Conservation (phyloP, 805 yeast genomes). For the Pachysolen tannophilus region DNA sequence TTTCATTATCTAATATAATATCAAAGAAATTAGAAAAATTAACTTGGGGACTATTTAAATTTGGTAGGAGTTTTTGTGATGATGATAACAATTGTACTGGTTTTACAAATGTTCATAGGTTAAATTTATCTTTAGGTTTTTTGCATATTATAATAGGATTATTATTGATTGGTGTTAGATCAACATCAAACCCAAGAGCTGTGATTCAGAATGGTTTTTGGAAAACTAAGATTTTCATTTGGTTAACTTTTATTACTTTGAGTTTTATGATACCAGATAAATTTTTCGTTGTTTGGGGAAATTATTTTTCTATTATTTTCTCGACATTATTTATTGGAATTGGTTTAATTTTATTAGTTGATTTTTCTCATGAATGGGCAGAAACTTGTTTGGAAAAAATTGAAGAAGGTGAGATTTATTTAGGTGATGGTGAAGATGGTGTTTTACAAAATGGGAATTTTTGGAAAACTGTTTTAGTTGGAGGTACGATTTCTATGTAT, state of each 20-base stretch:
- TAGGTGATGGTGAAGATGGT: slow-evolving; percentile 39
- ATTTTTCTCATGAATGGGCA: slow-evolving; percentile 98
- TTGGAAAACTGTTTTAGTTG: slow-evolving; percentile 77
- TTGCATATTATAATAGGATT: slow-evolving; percentile 68
- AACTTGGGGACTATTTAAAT: slow-evolving; percentile 59
- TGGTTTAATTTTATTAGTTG: slow-evolving; percentile 85
- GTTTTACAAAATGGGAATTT: slow-evolving; percentile 32
- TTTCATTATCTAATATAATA: slow-evolving; percentile 79
- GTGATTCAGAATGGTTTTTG: slow-evolving; percentile 89
- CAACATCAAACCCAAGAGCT: slow-evolving; percentile 72
- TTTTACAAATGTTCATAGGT: slow-evolving; percentile 88
- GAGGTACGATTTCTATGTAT: slow-evolving; percentile 87
- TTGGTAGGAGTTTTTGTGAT: slow-evolving; percentile 49
- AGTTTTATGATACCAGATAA: slow-evolving; percentile 80
- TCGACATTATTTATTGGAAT: slow-evolving; percentile 82
- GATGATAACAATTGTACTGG: slow-evolving; percentile 80
- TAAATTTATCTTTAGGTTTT: slow-evolving; percentile 80
- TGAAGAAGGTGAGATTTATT: slow-evolving; percentile 62
- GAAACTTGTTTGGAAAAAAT: slow-evolving; percentile 89
- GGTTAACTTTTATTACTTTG: slow-evolving; percentile 46
- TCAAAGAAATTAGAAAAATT: slow-evolving; percentile 64
- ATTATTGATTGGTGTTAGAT: slow-evolving; percentile 63
- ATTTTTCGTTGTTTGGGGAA: slow-evolving; percentile 87
- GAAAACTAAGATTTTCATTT: slow-evolving; percentile 62
- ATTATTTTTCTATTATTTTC: slow-evolving; percentile 75